phyloP scores from a whole-genome alignment of 2,329 filamentous ascomycete species.

The Geosmithia flava region DNA sequence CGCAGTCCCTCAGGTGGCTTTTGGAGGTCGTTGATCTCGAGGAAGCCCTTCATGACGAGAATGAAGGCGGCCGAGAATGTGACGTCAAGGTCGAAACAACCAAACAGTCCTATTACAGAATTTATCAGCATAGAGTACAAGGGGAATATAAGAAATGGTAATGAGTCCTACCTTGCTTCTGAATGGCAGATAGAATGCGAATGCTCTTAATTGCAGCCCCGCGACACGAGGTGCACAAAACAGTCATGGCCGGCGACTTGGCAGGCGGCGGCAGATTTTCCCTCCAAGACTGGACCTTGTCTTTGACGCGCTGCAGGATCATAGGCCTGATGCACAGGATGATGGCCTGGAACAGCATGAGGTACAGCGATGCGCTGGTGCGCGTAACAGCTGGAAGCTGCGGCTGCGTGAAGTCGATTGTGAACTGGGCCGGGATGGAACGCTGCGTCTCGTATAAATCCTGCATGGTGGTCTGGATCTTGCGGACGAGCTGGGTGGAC shows the following conservation, averaged over 20 bases:
- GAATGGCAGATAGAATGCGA: slow-evolving; percentile 9
- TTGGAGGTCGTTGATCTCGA: slow-evolving; percentile 8
- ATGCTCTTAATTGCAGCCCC: slow-evolving; percentile 14
- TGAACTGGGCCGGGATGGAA: slow-evolving; percentile 10
- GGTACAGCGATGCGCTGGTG: slow-evolving; percentile 12
- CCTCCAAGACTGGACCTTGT: slow-evolving; percentile 10
- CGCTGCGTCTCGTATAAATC: slow-evolving; percentile 10
- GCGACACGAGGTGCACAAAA: slow-evolving; percentile 11
- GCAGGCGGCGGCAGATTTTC: slow-evolving; percentile 3
- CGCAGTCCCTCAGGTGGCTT: slow-evolving; percentile 11
- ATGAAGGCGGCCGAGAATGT: slow-evolving; percentile 15
- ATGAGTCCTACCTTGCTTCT: neutral
- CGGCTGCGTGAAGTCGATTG: slow-evolving; percentile 11
- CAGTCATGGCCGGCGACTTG: slow-evolving; percentile 7
- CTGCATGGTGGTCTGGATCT: slow-evolving; percentile 9
- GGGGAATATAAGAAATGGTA: neutral
- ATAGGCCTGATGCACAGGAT: slow-evolving; percentile 15
- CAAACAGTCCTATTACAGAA: slow-evolving; percentile 9
- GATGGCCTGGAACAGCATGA: slow-evolving; percentile 15
- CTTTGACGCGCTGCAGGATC: slow-evolving; percentile 14
- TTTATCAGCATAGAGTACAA: neutral
- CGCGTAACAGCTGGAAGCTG: slow-evolving; percentile 7
- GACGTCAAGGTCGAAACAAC: slow-evolving; percentile 14
- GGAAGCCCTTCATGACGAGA: slow-evolving; percentile 14
- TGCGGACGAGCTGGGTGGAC: slow-evolving; percentile 7